Evolutionary conservation across 1,284 basidiomycete genomes (phyloP), one percentile per base, ranked within the genome.

Genomic region (Agroathelia rolfsii): DNA sequence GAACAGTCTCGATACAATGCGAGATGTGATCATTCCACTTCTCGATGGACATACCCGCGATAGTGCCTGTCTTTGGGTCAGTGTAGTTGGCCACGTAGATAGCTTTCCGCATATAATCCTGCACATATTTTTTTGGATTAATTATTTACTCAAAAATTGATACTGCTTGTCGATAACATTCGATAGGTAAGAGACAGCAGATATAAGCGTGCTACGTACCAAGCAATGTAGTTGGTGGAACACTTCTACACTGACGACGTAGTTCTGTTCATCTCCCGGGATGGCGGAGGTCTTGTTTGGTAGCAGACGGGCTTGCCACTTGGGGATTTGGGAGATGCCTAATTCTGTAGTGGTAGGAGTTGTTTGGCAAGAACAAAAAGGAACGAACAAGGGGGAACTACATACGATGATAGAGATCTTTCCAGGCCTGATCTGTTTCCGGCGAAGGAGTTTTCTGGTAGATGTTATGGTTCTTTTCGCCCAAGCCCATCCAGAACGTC

Each of bases 141-240:
- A 11, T 13, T 16, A 9, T 7, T n/a, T n/a, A n/a, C n/a, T n/a
- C n/a, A n/a, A n/a, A n/a, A n/a, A n/a, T n/a, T n/a, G n/a, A n/a
- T n/a, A n/a, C n/a, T n/a, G n/a, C n/a, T n/a, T n/a, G n/a, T n/a
- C n/a, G n/a, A n/a, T n/a, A n/a, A n/a, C n/a, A n/a, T n/a, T n/a
- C n/a, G n/a, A n/a, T n/a, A n/a, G n/a, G n/a, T n/a, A n/a, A n/a
- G n/a, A n/a, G n/a, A n/a, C 15, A 24, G 10, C 19, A 21, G 23
- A 32, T 19, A 15, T 10, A 30, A 17, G 25, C n/a, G n/a, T 20
- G 4, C 23, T 10, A 41, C 52, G 5, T 32, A 55, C 55, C 30
- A 57, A 27, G 34, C 55, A 57, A 30, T 55, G 53, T 5, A 55
- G 37, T 29, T 55, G 47, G 36, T 57, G 55, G 32, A 52, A 58